Percentiles rank a stretch among this genome's conserved stretches.
These are phyloP conservation scores for Cryptococcus sp. DNA, from an alignment of 1,284 basidiomycete genomes.

Conservation along the genomic window DNA sequence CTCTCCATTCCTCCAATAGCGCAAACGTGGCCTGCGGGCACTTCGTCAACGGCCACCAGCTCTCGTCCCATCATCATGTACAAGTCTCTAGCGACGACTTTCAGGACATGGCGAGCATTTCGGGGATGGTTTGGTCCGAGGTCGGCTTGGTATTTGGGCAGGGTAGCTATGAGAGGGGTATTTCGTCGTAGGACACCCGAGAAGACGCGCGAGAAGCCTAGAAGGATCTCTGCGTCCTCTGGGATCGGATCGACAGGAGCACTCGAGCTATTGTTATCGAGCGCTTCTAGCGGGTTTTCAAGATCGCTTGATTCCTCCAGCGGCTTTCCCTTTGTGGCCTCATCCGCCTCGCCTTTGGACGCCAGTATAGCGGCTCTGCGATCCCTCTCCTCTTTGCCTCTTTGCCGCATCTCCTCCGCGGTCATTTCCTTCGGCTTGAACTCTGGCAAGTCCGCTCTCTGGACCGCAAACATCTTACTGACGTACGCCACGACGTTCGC, in stretches of 20 bases:
- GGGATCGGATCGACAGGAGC: constrained; percentile 4
- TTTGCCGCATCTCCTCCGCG: constrained; percentile 81
- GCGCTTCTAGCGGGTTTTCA: constrained; percentile 24
- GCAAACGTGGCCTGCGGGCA: constrained; percentile 94
- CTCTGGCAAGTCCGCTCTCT: constrained; percentile 77
- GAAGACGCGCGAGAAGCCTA: constrained; percentile 93
- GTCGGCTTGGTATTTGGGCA: constrained; percentile 85
- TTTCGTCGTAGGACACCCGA: constrained; percentile 78
- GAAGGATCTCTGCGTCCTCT: constrained; percentile 62
- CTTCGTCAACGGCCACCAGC: constrained; percentile 76
- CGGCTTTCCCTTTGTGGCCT: constrained; percentile 13
- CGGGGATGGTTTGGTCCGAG: constrained; percentile 67
- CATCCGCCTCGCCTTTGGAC: constrained; percentile 25
- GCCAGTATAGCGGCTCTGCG: constrained; percentile 54
- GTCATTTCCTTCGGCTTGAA: constrained; percentile 75
- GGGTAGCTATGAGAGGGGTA: constrained; percentile 67
- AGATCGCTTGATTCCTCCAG: constrained; percentile 29
- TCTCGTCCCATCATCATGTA: constrained; percentile 99
- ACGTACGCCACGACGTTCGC: constrained; percentile 81
- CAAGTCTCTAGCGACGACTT: constrained; percentile 69
- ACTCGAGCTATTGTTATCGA: constrained; percentile 21
- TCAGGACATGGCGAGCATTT: constrained; percentile 69
- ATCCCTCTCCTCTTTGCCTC: constrained; percentile 67
- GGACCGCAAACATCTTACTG: constrained; percentile 97
- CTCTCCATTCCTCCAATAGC: constrained; percentile 89